Conservation (phyloP, 305 asterid species). For the Fraxinus baroniana region DNA sequence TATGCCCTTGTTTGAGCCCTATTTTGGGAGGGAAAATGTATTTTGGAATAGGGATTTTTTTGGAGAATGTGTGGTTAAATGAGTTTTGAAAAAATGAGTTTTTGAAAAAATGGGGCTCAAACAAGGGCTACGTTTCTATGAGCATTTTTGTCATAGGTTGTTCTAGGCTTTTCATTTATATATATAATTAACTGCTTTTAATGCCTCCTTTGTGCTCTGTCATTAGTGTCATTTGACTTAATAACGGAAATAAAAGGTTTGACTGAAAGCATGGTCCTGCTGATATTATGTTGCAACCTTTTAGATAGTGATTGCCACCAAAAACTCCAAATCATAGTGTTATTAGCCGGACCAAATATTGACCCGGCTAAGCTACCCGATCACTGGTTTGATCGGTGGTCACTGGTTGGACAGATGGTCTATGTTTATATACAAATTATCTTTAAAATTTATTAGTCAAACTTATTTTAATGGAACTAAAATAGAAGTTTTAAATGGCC, state of each 20-base stretch:
- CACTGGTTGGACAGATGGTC: background rate
- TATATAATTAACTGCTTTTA: background rate
- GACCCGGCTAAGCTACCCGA: background rate
- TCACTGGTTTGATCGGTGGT: background rate
- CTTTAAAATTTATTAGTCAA: background rate
- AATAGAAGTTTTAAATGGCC: background rate
- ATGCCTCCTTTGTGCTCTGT: constrained; percentile 2
- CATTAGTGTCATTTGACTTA: background rate
- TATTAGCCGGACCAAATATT: background rate
- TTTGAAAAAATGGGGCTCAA: background rate
- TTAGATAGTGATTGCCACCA: background rate
- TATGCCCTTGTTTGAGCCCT: background rate
- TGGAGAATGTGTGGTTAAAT: too few species aligned
- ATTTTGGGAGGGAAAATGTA: too few species aligned
- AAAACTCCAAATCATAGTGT: background rate
- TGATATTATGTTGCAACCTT: background rate
- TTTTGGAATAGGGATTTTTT: too few species aligned
- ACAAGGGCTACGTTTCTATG: background rate
- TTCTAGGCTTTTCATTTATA: background rate
- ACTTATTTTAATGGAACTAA: background rate
- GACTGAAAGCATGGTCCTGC: background rate
- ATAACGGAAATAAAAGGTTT: background rate
- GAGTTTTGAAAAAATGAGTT: background rate
- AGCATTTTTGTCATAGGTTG: background rate
- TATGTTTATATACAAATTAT: background rate